phyloP scores from a whole-genome alignment of 2,329 filamentous ascomycete species.

The Ophiostoma quercus region DNA sequence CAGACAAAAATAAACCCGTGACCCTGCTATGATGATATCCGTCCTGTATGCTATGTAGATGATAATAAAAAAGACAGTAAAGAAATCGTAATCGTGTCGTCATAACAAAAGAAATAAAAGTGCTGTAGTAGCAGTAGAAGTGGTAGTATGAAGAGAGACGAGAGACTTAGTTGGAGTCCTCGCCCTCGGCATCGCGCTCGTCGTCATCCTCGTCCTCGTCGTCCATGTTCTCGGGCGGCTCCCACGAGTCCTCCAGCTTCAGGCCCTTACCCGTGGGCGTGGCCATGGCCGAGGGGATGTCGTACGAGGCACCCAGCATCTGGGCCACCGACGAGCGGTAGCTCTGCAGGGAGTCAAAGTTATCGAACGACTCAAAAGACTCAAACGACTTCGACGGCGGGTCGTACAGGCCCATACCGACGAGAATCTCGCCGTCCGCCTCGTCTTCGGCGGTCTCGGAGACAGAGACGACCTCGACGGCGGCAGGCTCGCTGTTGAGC shows the following conservation, averaged over 20 bases:
- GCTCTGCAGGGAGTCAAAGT: slow-evolving; percentile 45
- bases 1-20: not conserved
- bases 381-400: slow-evolving; percentile 50
- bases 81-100: slow-evolving; percentile 12
- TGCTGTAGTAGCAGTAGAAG: not conserved
- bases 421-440: slow-evolving; percentile 61
- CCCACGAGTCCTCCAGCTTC: slow-evolving; percentile 77
- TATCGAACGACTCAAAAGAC: slow-evolving; percentile 11
- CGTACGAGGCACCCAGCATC: slow-evolving; percentile 48
- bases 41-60: slow-evolving; percentile 4
- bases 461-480: not conserved
- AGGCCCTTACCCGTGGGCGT: slow-evolving; percentile 61
- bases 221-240: slow-evolving; percentile 58
- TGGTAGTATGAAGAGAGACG: not conserved
- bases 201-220: slow-evolving; percentile 48
- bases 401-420: slow-evolving; percentile 81
- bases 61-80: not conserved
- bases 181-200: slow-evolving; percentile 38
- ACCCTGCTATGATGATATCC: slow-evolving; percentile 1
- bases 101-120: slow-evolving; percentile 12
- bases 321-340: slow-evolving; percentile 51
- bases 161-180: slow-evolving; percentile 24
- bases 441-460: slow-evolving; percentile 48
- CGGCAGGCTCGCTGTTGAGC: slow-evolving; percentile 1
- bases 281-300: slow-evolving; percentile 42